A percentile compares a stretch with the other conserved stretches of the same genome.
Evolutionary conservation across 495 filamentous ascomycete genomes (phyloP).

Genomic region (Sporormia fimetaria): DNA sequence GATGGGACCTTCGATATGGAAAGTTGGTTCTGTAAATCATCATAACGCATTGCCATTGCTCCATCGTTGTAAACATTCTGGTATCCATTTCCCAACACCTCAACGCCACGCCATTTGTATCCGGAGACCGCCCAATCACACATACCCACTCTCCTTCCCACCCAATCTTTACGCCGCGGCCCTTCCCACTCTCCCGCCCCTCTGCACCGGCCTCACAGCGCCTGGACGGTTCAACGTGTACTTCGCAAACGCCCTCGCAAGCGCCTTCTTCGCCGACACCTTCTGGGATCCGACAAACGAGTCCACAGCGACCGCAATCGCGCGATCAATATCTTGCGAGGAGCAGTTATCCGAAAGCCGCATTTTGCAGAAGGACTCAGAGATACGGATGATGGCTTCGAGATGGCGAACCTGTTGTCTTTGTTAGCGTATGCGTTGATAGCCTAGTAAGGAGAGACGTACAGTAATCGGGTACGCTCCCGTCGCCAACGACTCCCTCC

Average conservation of each 20-base stretch:
- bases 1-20: too few relatives aligned
- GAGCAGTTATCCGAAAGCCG: slow-evolving; percentile 87
- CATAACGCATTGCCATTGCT: too few relatives aligned
- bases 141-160: too few relatives aligned
- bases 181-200: slow-evolving; percentile 8
- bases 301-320: slow-evolving; percentile 93
- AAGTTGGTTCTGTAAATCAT: too few relatives aligned
- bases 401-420: slow-evolving; percentile 77
- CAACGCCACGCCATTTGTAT: too few relatives aligned
- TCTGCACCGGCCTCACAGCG: slow-evolving; percentile 7
- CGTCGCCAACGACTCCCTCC: slow-evolving; percentile 79
- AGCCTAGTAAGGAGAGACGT: slow-evolving; percentile 31
- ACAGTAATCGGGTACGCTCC: slow-evolving; percentile 98
- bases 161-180: background rate
- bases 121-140: too few relatives aligned
- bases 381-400: slow-evolving; percentile 92
- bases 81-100: too few relatives aligned
- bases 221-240: slow-evolving; percentile 43
- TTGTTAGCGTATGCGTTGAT: slow-evolving; percentile 5
- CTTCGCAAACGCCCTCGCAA: slow-evolving; percentile 94
- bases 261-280: slow-evolving; percentile 93
- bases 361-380: slow-evolving; percentile 90
- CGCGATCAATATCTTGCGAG: slow-evolving; percentile 82
- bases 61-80: too few relatives aligned
- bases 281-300: slow-evolving; percentile 95